These are phyloP conservation scores for Dendrobium huoshanense DNA, from an alignment of 106 monocot genomes.

Conservation along the genomic window DNA sequence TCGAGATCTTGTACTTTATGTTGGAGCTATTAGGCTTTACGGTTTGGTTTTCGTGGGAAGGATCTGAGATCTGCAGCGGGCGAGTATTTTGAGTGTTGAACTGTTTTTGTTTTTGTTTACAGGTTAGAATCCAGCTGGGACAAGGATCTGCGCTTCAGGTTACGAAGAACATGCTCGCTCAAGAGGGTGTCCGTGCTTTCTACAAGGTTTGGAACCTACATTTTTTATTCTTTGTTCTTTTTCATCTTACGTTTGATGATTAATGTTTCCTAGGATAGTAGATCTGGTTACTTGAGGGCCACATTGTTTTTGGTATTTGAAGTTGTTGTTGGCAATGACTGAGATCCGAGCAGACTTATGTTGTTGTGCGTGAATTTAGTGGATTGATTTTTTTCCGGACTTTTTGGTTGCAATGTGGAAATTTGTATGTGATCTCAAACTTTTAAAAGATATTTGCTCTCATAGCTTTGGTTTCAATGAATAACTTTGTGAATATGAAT, in stretches of 20 bases:
- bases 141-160: slow-evolving; percentile 82
- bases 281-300: too few species aligned
- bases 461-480: not conserved
- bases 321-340: not conserved
- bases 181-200: slow-evolving; percentile 63
- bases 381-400: not conserved
- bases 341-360: not conserved
- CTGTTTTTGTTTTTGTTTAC: slow-evolving; percentile 20
- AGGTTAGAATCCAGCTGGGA: slow-evolving; percentile 91
- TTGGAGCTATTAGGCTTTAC: not conserved
- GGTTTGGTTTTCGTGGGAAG: not conserved
- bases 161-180: slow-evolving; percentile 75
- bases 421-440: not conserved
- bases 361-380: not conserved
- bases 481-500: not conserved
- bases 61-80: not conserved
- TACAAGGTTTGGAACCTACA: slow-evolving; percentile 65
- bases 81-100: not conserved
- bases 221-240: not conserved
- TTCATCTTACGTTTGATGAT: too few species aligned
- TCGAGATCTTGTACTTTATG: not conserved
- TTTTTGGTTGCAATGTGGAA: not conserved
- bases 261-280: too few species aligned
- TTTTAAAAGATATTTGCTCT: not conserved
- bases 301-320: not conserved